A percentile compares a stretch with the other conserved stretches of the same genome.
Evolutionary conservation across 2,329 filamentous ascomycete species (phyloP).

Genomic region (Knufia fluminis): DNA sequence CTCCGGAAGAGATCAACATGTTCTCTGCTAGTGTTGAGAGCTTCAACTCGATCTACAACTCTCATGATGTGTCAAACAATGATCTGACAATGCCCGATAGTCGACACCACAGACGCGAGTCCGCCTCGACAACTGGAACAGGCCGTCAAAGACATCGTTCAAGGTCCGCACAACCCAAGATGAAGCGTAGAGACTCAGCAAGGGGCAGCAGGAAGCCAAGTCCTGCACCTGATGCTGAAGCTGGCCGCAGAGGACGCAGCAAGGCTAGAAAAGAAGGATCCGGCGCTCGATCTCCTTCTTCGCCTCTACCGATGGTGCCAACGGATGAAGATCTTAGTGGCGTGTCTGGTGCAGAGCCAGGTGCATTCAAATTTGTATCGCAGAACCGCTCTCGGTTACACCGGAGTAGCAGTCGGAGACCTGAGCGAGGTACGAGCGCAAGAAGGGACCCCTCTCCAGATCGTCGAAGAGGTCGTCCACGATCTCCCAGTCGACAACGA

Average conservation of each 20-base stretch:
- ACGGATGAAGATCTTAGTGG: constrained; percentile 46
- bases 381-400: constrained; percentile 39
- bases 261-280: constrained; percentile 50
- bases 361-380: constrained; percentile 34
- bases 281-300: constrained; percentile 63
- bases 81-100: constrained; percentile 15
- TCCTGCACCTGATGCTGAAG: constrained; percentile 14
- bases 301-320: constrained; percentile 65
- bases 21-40: constrained; percentile 39
- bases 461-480: constrained; percentile 27
- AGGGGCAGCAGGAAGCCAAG: constrained; percentile 32
- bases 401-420: constrained; percentile 37
- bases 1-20: constrained; percentile 63
- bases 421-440: constrained; percentile 36
- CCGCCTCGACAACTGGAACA: constrained; percentile 16
- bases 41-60: constrained; percentile 41
- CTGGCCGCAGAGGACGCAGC: constrained; percentile 52
- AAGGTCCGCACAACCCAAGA: constrained; percentile 24
- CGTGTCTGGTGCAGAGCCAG: constrained; percentile 55
- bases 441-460: constrained; percentile 40
- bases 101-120: constrained; percentile 14
- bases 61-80: constrained; percentile 27
- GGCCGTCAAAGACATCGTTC: constrained; percentile 30
- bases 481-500: constrained; percentile 30
- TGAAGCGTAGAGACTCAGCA: constrained; percentile 26